phyloP scores from a whole-genome alignment of 768 basidiomycete genomes.

The Botryobasidium botryosum region DNA sequence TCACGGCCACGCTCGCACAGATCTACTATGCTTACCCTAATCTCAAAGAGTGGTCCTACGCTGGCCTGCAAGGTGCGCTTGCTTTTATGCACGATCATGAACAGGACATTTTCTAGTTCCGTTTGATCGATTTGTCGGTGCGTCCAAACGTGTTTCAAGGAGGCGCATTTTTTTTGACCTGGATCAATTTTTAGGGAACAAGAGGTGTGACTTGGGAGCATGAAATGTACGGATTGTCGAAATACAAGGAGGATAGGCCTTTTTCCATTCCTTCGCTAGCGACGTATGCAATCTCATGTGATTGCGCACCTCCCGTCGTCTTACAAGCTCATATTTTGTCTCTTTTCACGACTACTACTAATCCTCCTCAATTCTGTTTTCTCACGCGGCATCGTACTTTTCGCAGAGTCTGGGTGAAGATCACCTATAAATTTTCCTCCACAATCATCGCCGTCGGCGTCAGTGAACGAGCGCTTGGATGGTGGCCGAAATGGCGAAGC shows the following conservation, averaged over 20 bases:
- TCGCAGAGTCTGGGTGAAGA: too few species aligned
- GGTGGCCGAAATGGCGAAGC: too few species aligned
- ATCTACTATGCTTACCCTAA: conserved; percentile 82
- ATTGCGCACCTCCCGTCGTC: too few species aligned
- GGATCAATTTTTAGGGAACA: conserved; percentile 32
- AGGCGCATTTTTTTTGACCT: too few species aligned
- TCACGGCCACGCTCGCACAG: conserved; percentile 64
- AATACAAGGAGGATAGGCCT: conserved; percentile 70
- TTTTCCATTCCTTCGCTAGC: conserved; percentile 83
- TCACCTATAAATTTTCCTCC: too few species aligned
- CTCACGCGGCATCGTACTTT: too few species aligned
- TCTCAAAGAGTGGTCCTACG: conserved; percentile 65
- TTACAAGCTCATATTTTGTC: too few species aligned
- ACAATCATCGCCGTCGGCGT: too few species aligned
- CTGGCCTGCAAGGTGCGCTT: conserved; percentile 75
- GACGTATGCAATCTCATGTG: conserved; percentile 81
- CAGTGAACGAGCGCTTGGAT: too few species aligned
- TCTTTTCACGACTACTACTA: too few species aligned
- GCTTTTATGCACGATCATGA: conserved; percentile 47
- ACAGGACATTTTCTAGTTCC: conserved; percentile 42
- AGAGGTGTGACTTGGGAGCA: conserved; percentile 87
- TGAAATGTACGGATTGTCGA: conserved; percentile 68
- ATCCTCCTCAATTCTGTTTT: too few species aligned
- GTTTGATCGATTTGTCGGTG: conserved; percentile 61
- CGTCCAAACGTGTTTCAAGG: too few species aligned